Percentiles rank a stretch among this genome's conserved stretches.
phyloP scores from a whole-genome alignment of 345 rosid species.

The Dipteronia dyeriana region DNA sequence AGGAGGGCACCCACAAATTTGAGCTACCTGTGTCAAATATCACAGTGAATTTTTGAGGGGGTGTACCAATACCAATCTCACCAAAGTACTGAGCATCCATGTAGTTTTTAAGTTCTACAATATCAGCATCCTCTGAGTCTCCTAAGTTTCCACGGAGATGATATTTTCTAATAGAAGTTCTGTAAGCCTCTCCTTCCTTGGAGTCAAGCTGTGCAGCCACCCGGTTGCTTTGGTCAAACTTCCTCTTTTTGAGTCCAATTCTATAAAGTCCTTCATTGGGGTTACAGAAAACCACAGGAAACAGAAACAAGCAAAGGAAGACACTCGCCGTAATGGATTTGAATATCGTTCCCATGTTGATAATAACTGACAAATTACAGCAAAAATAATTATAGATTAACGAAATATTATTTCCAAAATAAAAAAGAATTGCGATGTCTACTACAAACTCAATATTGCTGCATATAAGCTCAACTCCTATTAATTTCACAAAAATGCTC shows the following conservation, averaged over 20 bases:
- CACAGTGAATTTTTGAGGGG: conserved; percentile 87
- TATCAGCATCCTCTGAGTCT: conserved; percentile 60
- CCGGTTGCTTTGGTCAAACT: conserved; percentile 50
- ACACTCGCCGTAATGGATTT: conserved; percentile 27
- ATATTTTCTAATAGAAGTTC: conserved; percentile 47
- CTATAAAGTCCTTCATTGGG: conserved; percentile 49
- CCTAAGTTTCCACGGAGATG: conserved; percentile 38
- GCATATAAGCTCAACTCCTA: not conserved
- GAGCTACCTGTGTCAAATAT: conserved; percentile 97
- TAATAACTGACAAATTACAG: conserved; percentile 28
- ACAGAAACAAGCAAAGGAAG: conserved; percentile 43
- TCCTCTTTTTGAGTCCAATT: conserved; percentile 73
- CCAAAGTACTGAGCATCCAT: conserved; percentile 97
- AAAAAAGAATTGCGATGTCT: not conserved
- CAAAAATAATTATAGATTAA: conserved; percentile 2
- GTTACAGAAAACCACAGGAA: conserved; percentile 43
- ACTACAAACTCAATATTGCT: not conserved
- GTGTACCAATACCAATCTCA: conserved; percentile 86
- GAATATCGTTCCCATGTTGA: conserved; percentile 41
- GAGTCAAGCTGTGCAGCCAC: conserved; percentile 55
- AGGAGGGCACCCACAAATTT: conserved; percentile 94
- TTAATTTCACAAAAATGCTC: not conserved
- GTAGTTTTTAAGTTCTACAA: conserved; percentile 72
- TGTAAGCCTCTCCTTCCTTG: conserved; percentile 47
- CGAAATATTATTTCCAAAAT: not conserved